These are phyloP conservation scores for Yamadazyma paraphyllophila DNA, from an alignment of 805 yeast genomes.

Conservation along the genomic window DNA sequence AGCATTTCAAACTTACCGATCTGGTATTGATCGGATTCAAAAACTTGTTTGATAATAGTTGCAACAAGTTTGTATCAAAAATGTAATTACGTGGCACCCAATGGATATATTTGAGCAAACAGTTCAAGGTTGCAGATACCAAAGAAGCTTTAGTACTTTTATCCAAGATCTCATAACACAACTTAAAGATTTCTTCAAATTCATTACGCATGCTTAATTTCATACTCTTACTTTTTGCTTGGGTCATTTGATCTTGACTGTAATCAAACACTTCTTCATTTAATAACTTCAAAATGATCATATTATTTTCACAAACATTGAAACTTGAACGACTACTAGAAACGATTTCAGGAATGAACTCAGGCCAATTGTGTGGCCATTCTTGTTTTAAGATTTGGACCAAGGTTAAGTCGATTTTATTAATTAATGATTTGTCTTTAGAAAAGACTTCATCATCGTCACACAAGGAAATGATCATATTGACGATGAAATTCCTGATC, in stretches of 20 bases:
- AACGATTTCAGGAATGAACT: slow-evolving; percentile 90
- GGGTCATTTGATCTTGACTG: slow-evolving; percentile 95
- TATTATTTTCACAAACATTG: slow-evolving; percentile 96
- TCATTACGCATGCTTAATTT: slow-evolving; percentile 84
- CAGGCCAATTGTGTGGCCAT: slow-evolving; percentile 99
- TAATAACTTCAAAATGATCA: slow-evolving; percentile 83
- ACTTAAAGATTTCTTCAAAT: slow-evolving; percentile 87
- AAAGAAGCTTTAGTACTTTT: slow-evolving; percentile 83
- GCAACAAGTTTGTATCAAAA: slow-evolving; percentile 81
- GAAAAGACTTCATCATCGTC: slow-evolving; percentile 74
- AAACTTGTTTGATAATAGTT: slow-evolving; percentile 70
- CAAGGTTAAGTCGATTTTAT: slow-evolving; percentile 88
- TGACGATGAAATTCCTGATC: slow-evolving; percentile 88
- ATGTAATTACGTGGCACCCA: slow-evolving; percentile 94
- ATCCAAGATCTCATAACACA: slow-evolving; percentile 91
- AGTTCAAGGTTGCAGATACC: slow-evolving; percentile 78
- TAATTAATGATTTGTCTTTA: slow-evolving; percentile 76
- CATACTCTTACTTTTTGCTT: slow-evolving; percentile 82
- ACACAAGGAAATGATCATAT: slow-evolving; percentile 89
- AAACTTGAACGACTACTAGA: slow-evolving; percentile 77
- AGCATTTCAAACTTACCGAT: slow-evolving; percentile 82
- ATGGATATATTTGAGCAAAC: slow-evolving; percentile 79
- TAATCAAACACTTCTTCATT: slow-evolving; percentile 96
- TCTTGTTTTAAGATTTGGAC: slow-evolving; percentile 95
- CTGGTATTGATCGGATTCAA: slow-evolving; percentile 77